Evolutionary conservation across 805 yeast species (phyloP).

Genomic region (Saccharomycodes ludwigii): DNA sequence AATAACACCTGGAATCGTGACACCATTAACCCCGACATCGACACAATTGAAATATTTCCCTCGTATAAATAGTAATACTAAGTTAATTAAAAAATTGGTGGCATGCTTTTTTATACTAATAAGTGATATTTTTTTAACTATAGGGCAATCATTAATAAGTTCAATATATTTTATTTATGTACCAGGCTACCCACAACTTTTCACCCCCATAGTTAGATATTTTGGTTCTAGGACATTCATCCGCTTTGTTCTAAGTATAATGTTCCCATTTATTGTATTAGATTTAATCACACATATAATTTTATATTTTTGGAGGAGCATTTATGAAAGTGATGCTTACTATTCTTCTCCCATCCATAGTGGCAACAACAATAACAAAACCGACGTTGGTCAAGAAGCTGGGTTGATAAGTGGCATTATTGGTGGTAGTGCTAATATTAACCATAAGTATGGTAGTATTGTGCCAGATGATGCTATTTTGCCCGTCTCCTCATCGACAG

Average conservation of each 20-base stretch:
- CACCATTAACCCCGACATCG: slow-evolving; percentile 1
- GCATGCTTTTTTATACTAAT: slow-evolving; percentile 9
- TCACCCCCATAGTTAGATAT: slow-evolving; percentile 21
- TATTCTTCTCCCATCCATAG: no score
- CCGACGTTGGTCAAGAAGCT: no score
- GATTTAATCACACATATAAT: slow-evolving; percentile 12
- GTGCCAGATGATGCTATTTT: no score
- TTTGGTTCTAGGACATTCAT: slow-evolving; percentile 23
- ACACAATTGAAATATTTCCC: slow-evolving; percentile 7
- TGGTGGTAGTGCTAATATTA: no score
- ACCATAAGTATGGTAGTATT: no score
- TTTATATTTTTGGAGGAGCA: slow-evolving; percentile 18
- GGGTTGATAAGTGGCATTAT: no score
- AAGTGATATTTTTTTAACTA: slow-evolving; percentile 13
- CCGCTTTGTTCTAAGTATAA: slow-evolving; percentile 18
- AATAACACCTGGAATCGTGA: slow-evolving; percentile 1
- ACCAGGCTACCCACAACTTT: slow-evolving; percentile 22
- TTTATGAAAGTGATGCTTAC: no score
- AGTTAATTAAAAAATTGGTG: slow-evolving; percentile 8
- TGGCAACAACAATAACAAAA: no score
- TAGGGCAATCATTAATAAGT: slow-evolving; percentile 25
- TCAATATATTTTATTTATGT: slow-evolving; percentile 31
- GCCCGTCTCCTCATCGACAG: no score
- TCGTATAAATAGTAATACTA: slow-evolving; percentile 6
- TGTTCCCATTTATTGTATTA: slow-evolving; percentile 20